Percentiles rank a stretch among this genome's conserved stretches.
Conservation (phyloP, 805 yeast genomes). For the Metschnikowia drakensbergensis region DNA sequence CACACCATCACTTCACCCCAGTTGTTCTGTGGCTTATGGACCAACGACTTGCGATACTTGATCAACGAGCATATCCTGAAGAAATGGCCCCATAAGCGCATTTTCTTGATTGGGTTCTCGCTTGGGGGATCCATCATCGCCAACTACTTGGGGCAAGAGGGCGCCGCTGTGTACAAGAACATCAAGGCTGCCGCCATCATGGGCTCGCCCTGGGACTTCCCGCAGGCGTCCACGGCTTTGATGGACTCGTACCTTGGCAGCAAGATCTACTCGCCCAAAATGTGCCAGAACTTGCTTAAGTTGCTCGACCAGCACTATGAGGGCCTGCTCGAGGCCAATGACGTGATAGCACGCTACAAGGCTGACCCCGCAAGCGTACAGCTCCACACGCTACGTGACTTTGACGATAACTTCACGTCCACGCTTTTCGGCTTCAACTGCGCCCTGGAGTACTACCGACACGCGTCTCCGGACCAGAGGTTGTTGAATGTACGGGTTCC, state of each 20-base stretch:
- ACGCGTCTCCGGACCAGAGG: conserved; percentile 59
- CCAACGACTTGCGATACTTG: conserved; percentile 63
- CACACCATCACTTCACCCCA: conserved; percentile 68
- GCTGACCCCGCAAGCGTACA: conserved; percentile 28
- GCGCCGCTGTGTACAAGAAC: conserved; percentile 41
- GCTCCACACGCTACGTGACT: conserved; percentile 45
- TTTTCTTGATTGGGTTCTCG: conserved; percentile 67
- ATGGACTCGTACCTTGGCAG: conserved; percentile 39
- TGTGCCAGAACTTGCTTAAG: conserved; percentile 37
- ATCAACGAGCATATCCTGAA: conserved; percentile 46
- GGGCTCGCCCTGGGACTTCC: conserved; percentile 73
- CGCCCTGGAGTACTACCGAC: conserved; percentile 60
- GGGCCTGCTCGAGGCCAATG: conserved; percentile 24
- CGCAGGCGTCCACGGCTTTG: conserved; percentile 45
- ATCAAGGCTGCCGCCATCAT: conserved; percentile 57
- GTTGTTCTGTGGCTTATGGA: conserved; percentile 63
- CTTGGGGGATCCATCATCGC: conserved; percentile 66
- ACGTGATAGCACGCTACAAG: conserved; percentile 25
- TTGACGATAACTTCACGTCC: conserved; percentile 61
- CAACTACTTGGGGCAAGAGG: conserved; percentile 69
- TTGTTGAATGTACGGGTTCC: conserved; percentile 59
- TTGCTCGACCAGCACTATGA: conserved; percentile 31
- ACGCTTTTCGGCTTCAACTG: conserved; percentile 59
- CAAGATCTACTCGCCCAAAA: conserved; percentile 38
- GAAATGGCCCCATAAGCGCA: conserved; percentile 57